Evolutionary conservation across 176 grass and related monocot genomes (phyloP).

Genomic region (Lolium rigidum): DNA sequence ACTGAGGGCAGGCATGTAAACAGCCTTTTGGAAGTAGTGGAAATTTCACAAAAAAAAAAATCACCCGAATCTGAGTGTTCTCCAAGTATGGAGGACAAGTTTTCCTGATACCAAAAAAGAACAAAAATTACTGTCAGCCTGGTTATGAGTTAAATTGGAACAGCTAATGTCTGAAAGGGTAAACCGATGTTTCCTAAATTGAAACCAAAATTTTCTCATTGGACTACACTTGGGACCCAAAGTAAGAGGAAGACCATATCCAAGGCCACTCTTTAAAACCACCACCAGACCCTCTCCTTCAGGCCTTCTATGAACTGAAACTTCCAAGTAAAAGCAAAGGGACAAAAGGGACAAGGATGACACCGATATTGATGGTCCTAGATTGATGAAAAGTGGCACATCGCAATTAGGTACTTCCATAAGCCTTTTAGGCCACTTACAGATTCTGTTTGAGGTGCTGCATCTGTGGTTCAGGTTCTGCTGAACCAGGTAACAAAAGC

Average conservation of each 20-base stretch:
- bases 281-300: neutral
- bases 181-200: neutral
- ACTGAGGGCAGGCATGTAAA: neutral
- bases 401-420: constrained; percentile 33
- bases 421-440: neutral
- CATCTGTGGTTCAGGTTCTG: too few relatives aligned
- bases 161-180: constrained; percentile 22
- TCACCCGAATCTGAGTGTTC: neutral
- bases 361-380: neutral
- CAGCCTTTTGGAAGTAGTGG: constrained; percentile 15
- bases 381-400: constrained; percentile 6
- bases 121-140: neutral
- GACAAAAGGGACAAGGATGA: constrained; percentile 2
- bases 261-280: neutral
- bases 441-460: too few relatives aligned
- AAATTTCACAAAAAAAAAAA: constrained; percentile 22
- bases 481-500: constrained; percentile 22
- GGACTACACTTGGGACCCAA: constrained; percentile 1
- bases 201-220: constrained; percentile 12
- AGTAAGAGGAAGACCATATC: constrained; percentile 27
- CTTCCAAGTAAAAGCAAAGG: constrained; percentile 24
- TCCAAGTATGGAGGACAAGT: neutral
- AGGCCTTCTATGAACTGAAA: constrained; percentile 30
- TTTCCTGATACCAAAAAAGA: neutral
- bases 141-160: neutral